These are phyloP conservation scores for Calocybe cyanea DNA, from an alignment of 768 basidiomycete species.

Conservation along the genomic window DNA sequence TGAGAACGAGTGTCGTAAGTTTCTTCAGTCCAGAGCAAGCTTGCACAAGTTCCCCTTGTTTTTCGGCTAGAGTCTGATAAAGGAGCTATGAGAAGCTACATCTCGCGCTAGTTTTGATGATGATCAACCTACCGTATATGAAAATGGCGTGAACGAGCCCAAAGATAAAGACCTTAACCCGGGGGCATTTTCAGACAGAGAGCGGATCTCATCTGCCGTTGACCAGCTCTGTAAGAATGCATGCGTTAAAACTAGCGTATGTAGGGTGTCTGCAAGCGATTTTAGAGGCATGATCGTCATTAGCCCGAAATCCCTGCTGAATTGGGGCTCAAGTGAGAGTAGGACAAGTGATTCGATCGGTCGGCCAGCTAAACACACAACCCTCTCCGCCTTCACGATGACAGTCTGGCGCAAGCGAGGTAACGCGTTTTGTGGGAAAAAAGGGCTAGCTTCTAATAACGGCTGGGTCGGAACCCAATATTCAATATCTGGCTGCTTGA, in stretches of 20 bases:
- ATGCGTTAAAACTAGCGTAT: slow-evolving; percentile 1
- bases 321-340: not conserved
- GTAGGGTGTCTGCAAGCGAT: not conserved
- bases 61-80: not conserved
- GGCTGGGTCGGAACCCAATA: slow-evolving; percentile 7
- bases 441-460: not conserved
- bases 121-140: not conserved
- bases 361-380: not conserved
- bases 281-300: not conserved
- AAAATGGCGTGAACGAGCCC: not conserved
- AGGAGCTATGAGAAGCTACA: not conserved
- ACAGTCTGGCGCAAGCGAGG: not conserved
- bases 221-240: not conserved
- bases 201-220: not conserved
- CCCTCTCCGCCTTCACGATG: not conserved
- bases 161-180: not conserved
- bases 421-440: not conserved
- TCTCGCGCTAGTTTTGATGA: not conserved
- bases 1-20: not conserved
- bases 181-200: not conserved
- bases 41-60: not conserved
- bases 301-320: not conserved
- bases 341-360: not conserved
- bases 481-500: slow-evolving; percentile 1
- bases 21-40: not conserved